phyloP scores from a whole-genome alignment of 306 rosid species.

The Vigna unguiculata region DNA sequence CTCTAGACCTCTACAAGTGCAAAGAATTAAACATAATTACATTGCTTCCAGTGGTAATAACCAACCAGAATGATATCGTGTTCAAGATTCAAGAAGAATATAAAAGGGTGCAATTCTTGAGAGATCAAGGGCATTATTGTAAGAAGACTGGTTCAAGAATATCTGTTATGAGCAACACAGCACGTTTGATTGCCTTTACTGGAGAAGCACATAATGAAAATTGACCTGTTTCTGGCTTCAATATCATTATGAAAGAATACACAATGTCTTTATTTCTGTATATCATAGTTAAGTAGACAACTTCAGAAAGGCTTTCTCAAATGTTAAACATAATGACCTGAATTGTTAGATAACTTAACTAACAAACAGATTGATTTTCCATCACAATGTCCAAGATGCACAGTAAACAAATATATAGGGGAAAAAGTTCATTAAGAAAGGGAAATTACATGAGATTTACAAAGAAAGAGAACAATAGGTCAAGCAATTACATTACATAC shows the following conservation, averaged over 20 bases:
- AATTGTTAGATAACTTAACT: not conserved
- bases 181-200: constrained; percentile 9
- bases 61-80: constrained; percentile 17
- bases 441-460: constrained; percentile 15
- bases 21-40: constrained; percentile 15
- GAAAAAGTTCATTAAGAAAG: not conserved
- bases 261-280: not conserved
- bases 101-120: constrained; percentile 1
- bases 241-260: constrained; percentile 9
- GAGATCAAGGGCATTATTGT: constrained; percentile 11
- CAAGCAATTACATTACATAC: constrained; percentile 57
- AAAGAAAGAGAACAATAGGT: constrained; percentile 22
- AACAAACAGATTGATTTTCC: constrained; percentile 33
- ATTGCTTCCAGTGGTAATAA: not conserved
- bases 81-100: constrained; percentile 31
- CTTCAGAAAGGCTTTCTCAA: constrained; percentile 17
- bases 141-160: constrained; percentile 2
- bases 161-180: constrained; percentile 9
- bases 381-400: constrained; percentile 27
- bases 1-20: constrained; percentile 2
- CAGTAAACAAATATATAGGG: not conserved
- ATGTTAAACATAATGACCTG: constrained; percentile 17
- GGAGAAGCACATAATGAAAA: constrained; percentile 27
- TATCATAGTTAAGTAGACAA: constrained; percentile 23
- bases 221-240: constrained; percentile 16